Evolutionary conservation across 148 eudicot genomes (phyloP), one percentile per base, ranked within the genome.

Genomic region (Gaultheria prostrata): DNA sequence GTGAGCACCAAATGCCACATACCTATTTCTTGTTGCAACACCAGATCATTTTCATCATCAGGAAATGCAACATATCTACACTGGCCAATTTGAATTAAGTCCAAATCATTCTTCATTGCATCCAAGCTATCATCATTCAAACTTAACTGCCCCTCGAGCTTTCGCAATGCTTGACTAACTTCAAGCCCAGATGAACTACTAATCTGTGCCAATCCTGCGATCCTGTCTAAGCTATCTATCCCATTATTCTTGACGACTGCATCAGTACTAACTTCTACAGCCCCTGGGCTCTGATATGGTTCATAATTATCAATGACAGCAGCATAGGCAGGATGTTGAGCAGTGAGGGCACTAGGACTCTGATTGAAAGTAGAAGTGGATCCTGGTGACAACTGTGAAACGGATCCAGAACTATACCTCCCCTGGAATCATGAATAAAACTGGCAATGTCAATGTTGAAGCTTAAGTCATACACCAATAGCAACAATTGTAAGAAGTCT

Each of bases 101-200:
- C 73, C 70, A 76, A 77, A 33, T 79, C 86, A 86, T 87, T 86
- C 82, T 85, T 90, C 81, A 86, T 79, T 53, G 86, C 90, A 80
- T 89, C 86, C 30, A 90, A 21, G 83, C 81, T 89, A 59, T 94
- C 93, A 86, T 94, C 99, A 81, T 94, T 90, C 84, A 94, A 91
- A 85, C 98, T 93, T 82, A 97, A 85, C 87, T 94, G 97, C 88
- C 82, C 86, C 88, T 94, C 90, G 77, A 94, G 92, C 87, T 88
- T 89, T 85, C 91, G 85, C 74, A 94, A 77, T 82, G 97, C 97
- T 86, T 91, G 93, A 88, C 75, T 88, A 77, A 93, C 89, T 39
- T 89, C 90, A 82, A 63, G 83, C 61, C 83, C 89, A 70, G 95
- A 71, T 63, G 90, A 87, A 85, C 84, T 85, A 83, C 77, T 49